Base-by-base conservation (phyloP, 768 basidiomycete species). In the Xerocomellus amylosporus region DNA sequence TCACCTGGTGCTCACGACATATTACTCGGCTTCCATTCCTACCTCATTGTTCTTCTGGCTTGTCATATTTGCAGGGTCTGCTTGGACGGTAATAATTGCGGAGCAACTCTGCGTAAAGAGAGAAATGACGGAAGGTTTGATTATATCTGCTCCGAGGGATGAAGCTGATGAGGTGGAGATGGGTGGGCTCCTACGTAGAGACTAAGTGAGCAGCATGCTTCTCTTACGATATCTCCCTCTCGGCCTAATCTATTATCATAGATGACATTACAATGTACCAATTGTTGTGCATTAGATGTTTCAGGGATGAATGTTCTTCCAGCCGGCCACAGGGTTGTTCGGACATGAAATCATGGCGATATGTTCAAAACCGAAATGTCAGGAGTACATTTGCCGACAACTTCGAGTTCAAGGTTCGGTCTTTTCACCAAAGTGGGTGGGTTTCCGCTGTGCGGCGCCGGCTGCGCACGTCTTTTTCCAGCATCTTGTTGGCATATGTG, bases 11-110 rank as follows among this genome's bases (percentile, higher is more conserved):
- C 75, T 98, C 56, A 96, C 97, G 50, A 94, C 92, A 36, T 98
- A 98, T 74, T 83, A 83, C 64, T 74, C 83, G 13, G 72, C 75
- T 51, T 70, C 71, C 44, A 64, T 88, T 65, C 97, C 97, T 8
- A 90, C 90, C 0, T 95, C 93, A 1, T 68, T 91, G 34, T 98
- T 96, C 78, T 98, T 90, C 77, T 99, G 95, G 94, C 64, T 85
- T 44, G 78, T 95, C 46, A 76, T 95, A 67, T 71, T 81, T n/a
- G 74, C 75, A 38, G 86, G 90, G 41, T 79, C 91, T 8, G 74
- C 83, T n/a, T 62, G 87, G 37, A 89, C 86, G 55, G 82, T 98
- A 58, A 77, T 93, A 49, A 70, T 87, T 13, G 90, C 93, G 1
- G 97, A 99, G 67, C 93, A 98, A 64, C 76, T 97, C 26, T 95